These are phyloP conservation scores for Hypoxylon sp. DNA, from an alignment of 2,329 filamentous ascomycete genomes.

Conservation along the genomic window DNA sequence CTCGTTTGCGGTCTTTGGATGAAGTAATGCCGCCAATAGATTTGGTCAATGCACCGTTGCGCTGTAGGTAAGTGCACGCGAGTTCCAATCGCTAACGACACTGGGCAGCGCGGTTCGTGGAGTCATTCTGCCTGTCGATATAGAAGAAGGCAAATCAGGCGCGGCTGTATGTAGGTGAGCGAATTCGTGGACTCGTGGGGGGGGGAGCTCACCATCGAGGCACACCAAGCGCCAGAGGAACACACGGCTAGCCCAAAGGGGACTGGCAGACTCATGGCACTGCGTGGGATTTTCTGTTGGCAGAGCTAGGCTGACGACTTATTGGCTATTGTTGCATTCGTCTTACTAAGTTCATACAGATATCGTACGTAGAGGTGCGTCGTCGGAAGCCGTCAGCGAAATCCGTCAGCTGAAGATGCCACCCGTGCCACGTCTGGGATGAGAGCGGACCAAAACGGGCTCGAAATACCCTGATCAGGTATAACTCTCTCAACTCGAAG, in stretches of 20 bases:
- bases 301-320: not conserved
- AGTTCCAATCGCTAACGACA: conserved; percentile 20
- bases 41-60: conserved; percentile 21
- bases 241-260: conserved; percentile 24
- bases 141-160: conserved; percentile 25
- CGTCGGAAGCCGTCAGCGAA: not conserved
- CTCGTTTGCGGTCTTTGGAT: conserved; percentile 2
- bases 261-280: conserved; percentile 12
- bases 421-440: not conserved
- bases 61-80: conserved; percentile 26
- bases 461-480: not conserved
- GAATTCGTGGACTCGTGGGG: conserved; percentile 27
- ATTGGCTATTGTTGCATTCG: not conserved
- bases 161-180: conserved; percentile 15
- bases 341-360: conserved; percentile 9
- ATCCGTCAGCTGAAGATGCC: not conserved
- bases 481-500: not conserved
- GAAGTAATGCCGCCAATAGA: conserved; percentile 26
- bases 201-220: conserved; percentile 17
- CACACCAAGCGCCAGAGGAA: conserved; percentile 20
- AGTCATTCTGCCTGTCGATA: conserved; percentile 6
- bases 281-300: conserved; percentile 3
- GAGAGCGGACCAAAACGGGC: not conserved
- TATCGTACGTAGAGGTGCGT: not conserved
- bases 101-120: conserved; percentile 4